Base-by-base conservation (phyloP, 2,329 filamentous ascomycete genomes). In the Fusarium austroafricanum region DNA sequence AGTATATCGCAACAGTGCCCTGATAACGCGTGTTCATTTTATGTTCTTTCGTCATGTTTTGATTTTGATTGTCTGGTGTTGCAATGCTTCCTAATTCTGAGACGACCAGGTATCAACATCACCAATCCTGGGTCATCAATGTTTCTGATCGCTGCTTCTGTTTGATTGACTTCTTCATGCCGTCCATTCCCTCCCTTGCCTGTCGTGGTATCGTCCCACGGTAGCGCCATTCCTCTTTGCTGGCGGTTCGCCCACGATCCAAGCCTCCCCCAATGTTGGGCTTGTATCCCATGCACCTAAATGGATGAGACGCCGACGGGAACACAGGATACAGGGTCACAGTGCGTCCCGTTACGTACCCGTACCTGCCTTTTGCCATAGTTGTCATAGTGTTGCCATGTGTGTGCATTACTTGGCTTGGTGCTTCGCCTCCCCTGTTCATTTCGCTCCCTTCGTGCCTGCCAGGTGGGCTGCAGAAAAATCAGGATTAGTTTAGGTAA, bases 191-290 rank as follows among this genome's bases (percentile, higher is more conserved):
- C 60, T 62, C 60, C 58, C 58, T 70, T 65, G 55, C 52, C 59
- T 46, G 55, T 67, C 64, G 56, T 63, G 61, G 67, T 56, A 73
- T 73, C 71, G 70, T 60, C 57, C 68, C 71, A 73, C 59, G 26
- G 65, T 72, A 73, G 67, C 71, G 71, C 70, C 71, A 73, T 68
- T 65, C 62, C 62, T 50, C 66, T 49, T 55, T 44, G 49, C 52
- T 45, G 47, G 62, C 66, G 61, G 61, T 64, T 64, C 61, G 40
- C 51, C 56, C 52, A 57, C 56, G 46, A 53, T 40, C 43, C 60
- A 64, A 65, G 61, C 62, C 62, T 64, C 58, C 61, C 49, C 45
- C 38, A 50, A 56, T 53, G 61, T 65, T 62, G 56, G 46, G 33
- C 33, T 35, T 35, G 33, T 14, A 35, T 35, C 33, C 33, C 33